These are phyloP conservation scores for Zoysia pacifica DNA, from an alignment of 176 grass and related monocot genomes.

Conservation along the genomic window DNA sequence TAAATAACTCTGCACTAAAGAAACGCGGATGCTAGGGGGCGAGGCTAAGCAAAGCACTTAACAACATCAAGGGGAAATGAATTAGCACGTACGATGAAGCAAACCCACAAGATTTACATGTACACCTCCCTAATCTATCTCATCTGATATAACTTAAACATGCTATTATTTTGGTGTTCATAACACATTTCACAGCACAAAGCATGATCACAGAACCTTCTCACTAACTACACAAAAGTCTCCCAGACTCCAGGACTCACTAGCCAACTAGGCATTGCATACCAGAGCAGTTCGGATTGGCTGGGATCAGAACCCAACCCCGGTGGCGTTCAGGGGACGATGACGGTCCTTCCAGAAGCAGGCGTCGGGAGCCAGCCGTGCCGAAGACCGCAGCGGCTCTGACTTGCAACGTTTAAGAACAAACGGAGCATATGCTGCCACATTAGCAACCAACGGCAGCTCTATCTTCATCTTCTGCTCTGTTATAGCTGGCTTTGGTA, in stretches of 20 bases:
- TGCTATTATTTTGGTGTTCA: conserved; percentile 55
- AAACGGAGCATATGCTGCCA: conserved; percentile 65
- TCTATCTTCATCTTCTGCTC: conserved; percentile 64
- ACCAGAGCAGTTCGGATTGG: conserved; percentile 7
- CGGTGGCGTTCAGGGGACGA: conserved; percentile 69
- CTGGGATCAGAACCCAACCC: conserved; percentile 71
- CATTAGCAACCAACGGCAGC: conserved; percentile 19
- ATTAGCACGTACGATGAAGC: conserved; percentile 18
- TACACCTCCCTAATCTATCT: conserved; percentile 49
- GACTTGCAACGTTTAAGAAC: conserved; percentile 92
- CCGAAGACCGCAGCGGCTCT: conserved; percentile 79
- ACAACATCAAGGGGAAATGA: conserved; percentile 16
- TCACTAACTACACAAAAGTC: conserved; percentile 54
- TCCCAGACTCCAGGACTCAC: conserved; percentile 41
- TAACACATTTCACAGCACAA: conserved; percentile 57
- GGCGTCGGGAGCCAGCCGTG: conserved; percentile 60
- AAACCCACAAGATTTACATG: conserved; percentile 45
- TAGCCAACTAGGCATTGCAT: conserved; percentile 36
- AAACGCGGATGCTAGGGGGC: not conserved
- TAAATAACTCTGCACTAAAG: not conserved
- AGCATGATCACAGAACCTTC: conserved; percentile 40
- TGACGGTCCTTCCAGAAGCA: conserved; percentile 99
- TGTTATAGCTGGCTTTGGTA: not conserved
- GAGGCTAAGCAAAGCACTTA: not conserved
- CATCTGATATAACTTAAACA: conserved; percentile 48